Conservation (phyloP, 1,139 yeast genomes). For the Kluyveromyces sp. region DNA sequence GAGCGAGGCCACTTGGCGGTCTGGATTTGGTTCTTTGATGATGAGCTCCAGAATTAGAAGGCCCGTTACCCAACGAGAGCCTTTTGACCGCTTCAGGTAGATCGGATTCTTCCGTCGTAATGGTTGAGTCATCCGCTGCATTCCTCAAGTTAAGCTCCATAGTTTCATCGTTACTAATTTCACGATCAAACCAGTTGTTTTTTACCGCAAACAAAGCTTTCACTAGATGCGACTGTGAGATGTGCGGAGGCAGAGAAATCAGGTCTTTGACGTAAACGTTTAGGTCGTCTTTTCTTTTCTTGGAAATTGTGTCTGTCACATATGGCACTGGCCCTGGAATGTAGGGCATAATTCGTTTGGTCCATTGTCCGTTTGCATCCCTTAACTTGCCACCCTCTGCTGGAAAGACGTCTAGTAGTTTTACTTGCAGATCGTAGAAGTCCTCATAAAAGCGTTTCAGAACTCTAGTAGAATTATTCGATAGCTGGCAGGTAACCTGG, state of each 20-base stretch:
- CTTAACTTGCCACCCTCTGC: conserved; percentile 76
- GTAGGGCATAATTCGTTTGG: conserved; percentile 75
- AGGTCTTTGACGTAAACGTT: conserved; percentile 76
- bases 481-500: conserved; percentile 60
- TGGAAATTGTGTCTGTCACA: conserved; percentile 83
- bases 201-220: conserved; percentile 62
- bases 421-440: conserved; percentile 89
- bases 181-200: conserved; percentile 36
- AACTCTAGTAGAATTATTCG: conserved; percentile 62
- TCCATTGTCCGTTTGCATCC: conserved; percentile 43
- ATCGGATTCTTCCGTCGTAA: conserved; percentile 27
- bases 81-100: conserved; percentile 25
- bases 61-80: conserved; percentile 20
- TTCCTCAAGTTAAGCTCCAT: conserved; percentile 5
- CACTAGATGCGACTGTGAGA: conserved; percentile 65
- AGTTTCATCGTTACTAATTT: conserved; percentile 22
- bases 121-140: conserved; percentile 20
- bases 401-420: conserved; percentile 76
- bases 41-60: conserved; percentile 17
- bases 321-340: conserved; percentile 95
- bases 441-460: conserved; percentile 91
- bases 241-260: conserved; percentile 67
- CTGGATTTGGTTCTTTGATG: conserved; percentile 14
- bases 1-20: conserved; percentile 22
- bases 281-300: conserved; percentile 76